Conservation (phyloP, 2,329 filamentous ascomycete species). For the Ophiocordyceps camponoti-floridani region DNA sequence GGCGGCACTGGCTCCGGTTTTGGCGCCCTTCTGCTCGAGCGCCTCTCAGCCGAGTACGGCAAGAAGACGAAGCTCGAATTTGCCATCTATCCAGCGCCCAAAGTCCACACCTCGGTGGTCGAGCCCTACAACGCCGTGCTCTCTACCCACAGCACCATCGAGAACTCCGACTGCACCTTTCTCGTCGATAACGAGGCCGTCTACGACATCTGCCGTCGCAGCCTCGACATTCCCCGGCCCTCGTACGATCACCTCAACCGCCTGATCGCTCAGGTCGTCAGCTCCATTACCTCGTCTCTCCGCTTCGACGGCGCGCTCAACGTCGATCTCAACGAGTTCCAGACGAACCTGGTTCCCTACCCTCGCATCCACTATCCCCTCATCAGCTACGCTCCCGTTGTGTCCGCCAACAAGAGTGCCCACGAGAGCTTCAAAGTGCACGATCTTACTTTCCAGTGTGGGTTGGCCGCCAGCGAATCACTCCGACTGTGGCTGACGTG, state of each 20-base stretch:
- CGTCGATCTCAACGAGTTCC: conserved; percentile 61
- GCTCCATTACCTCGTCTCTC: conserved; percentile 55
- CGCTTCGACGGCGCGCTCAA: conserved; percentile 58
- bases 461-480: conserved; percentile 13
- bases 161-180: conserved; percentile 68
- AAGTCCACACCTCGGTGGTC: conserved; percentile 51
- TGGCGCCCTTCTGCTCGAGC: conserved; percentile 53
- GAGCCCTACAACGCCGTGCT: conserved; percentile 61
- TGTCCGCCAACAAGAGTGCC: conserved; percentile 56
- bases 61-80: conserved; percentile 68
- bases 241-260: conserved; percentile 57
- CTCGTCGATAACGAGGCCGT: conserved; percentile 59
- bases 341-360: conserved; percentile 59
- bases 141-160: conserved; percentile 57
- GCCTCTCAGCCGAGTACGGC: conserved; percentile 54
- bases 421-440: conserved; percentile 80
- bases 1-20: conserved; percentile 58
- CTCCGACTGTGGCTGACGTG: conserved; percentile 8
- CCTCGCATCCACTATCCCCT: conserved; percentile 59
- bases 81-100: conserved; percentile 52
- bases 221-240: conserved; percentile 50
- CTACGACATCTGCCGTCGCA: conserved; percentile 58
- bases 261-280: conserved; percentile 56
- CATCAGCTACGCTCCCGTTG: conserved; percentile 55
- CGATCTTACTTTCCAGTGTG: conserved; percentile 60